phyloP scores from a whole-genome alignment of 2,329 filamentous ascomycete genomes.

The Fusarium marasasianum region DNA sequence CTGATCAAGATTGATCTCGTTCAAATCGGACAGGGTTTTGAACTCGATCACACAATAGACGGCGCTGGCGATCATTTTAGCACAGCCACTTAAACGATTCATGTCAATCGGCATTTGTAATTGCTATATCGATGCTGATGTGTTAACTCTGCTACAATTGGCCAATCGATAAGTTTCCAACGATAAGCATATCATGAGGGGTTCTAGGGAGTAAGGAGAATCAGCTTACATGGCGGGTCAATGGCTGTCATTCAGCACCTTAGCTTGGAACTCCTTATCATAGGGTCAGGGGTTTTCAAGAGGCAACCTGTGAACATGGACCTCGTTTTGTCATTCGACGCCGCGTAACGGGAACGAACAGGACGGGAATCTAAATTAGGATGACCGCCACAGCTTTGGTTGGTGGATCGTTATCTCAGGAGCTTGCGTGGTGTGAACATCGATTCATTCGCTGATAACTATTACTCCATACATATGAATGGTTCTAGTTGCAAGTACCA shows the following conservation, averaged over 20 bases:
- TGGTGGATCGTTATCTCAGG: not conserved
- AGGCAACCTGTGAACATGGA: constrained; percentile 22
- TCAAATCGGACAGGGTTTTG: not conserved
- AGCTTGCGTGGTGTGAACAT: not conserved
- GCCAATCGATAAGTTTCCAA: not conserved
- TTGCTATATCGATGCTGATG: not conserved
- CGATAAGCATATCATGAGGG: not conserved
- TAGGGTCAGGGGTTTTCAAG: constrained; percentile 6
- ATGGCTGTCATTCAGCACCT: not conserved
- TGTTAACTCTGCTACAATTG: not conserved
- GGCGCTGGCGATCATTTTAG: not conserved
- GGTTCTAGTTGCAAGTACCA: not conserved
- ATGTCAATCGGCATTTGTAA: not conserved
- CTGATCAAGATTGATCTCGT: constrained; percentile 15
- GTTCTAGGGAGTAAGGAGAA: not conserved
- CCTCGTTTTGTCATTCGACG: not conserved
- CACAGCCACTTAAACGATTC: not conserved
- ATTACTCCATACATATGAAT: not conserved
- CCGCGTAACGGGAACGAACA: constrained; percentile 12
- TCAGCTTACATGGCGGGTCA: not conserved
- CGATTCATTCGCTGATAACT: not conserved
- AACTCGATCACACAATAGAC: not conserved
- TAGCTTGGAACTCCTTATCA: not conserved
- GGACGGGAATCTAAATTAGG: constrained; percentile 2
- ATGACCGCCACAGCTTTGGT: not conserved